Conservation (phyloP, 2,329 filamentous ascomycete genomes). For the Aspergillus pseudoterreus region DNA sequence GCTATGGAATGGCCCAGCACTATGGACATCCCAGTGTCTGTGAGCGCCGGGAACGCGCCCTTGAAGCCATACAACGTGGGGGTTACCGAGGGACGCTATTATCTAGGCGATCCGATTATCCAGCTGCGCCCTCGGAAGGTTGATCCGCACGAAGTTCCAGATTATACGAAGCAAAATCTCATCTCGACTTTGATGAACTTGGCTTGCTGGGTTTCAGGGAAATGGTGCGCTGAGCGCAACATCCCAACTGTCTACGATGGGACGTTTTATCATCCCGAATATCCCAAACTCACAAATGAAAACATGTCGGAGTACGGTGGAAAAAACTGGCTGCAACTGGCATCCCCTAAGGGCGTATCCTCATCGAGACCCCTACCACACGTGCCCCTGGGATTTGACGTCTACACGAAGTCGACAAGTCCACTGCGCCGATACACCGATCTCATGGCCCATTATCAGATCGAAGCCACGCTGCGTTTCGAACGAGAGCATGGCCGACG, state of each 20-base stretch:
- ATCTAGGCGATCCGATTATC: conserved; percentile 43
- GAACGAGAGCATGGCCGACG: conserved; percentile 47
- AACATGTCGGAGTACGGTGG: conserved; percentile 42
- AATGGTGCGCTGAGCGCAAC: conserved; percentile 34
- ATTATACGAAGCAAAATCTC: conserved; percentile 37
- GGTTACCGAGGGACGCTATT: conserved; percentile 29
- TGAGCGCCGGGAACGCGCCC: conserved; percentile 21
- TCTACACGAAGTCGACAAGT: conserved; percentile 58
- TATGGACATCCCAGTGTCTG: conserved; percentile 17
- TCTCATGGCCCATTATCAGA: conserved; percentile 61
- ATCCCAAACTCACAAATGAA: conserved; percentile 32
- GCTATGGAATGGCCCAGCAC: conserved; percentile 32
- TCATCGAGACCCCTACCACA: conserved; percentile 49
- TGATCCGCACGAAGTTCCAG: conserved; percentile 36
- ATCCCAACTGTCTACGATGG: conserved; percentile 36
- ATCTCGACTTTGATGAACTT: conserved; percentile 54
- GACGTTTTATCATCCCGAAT: conserved; percentile 39
- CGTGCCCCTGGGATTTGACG: conserved; percentile 47
- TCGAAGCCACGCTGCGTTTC: conserved; percentile 58
- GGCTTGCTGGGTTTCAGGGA: conserved; percentile 38
- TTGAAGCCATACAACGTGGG: conserved; percentile 26
- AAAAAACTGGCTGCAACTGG: conserved; percentile 34
- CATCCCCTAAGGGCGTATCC: conserved; percentile 39
- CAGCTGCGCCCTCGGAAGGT: conserved; percentile 23
- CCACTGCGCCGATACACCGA: conserved; percentile 60